Percentiles rank a stretch among this genome's conserved stretches.
These are phyloP conservation scores for Triangularia setosa DNA, from an alignment of 2,329 filamentous ascomycete species.

Conservation along the genomic window DNA sequence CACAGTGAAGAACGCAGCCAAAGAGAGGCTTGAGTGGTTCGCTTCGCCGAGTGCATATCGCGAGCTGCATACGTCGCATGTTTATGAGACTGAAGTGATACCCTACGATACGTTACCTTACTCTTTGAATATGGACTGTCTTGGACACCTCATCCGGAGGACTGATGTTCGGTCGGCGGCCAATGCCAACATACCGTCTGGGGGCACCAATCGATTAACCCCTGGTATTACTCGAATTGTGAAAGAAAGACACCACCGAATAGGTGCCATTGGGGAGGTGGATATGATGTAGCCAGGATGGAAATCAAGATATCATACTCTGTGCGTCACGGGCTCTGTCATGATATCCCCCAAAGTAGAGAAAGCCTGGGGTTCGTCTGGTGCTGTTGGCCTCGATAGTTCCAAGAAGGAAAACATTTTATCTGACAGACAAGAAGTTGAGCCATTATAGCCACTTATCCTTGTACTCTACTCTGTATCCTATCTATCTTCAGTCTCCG, in stretches of 20 bases:
- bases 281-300: neutral
- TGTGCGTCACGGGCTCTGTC: neutral
- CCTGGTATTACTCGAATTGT: too few relatives aligned
- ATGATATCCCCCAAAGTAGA: neutral
- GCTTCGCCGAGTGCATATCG: neutral
- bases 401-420: neutral
- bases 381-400: neutral
- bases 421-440: neutral
- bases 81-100: neutral
- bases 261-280: neutral
- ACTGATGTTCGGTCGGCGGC: too few relatives aligned
- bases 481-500: neutral
- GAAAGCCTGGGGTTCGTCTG: neutral
- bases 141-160: neutral
- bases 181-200: too few relatives aligned
- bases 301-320: neutral
- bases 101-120: neutral
- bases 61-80: neutral
- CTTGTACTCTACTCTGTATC: neutral
- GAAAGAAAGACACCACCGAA: too few relatives aligned
- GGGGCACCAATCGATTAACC: too few relatives aligned
- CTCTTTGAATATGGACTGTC: neutral
- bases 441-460: neutral
- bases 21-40: neutral
- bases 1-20: neutral